phyloP scores from a whole-genome alignment of 2,329 filamentous ascomycete species.

The Westerdykella ornata region DNA sequence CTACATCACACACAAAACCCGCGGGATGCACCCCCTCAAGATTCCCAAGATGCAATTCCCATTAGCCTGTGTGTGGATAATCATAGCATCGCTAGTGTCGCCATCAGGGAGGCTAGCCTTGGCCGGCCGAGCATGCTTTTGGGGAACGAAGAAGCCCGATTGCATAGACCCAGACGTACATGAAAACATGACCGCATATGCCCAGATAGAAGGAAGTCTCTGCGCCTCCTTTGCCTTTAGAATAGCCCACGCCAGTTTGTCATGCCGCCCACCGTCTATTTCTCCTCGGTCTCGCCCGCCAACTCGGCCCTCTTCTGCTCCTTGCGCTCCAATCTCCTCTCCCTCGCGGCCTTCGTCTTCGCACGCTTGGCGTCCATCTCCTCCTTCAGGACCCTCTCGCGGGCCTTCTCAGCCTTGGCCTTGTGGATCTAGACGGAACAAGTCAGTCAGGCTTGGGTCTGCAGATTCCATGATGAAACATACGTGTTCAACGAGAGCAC shows the following conservation, averaged over 20 bases:
- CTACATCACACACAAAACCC: neutral
- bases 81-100: slow-evolving; percentile 26
- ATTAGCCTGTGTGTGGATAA: slow-evolving; percentile 32
- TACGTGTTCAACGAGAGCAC: slow-evolving; percentile 99
- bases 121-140: slow-evolving; percentile 30
- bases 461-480: slow-evolving; percentile 46
- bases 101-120: slow-evolving; percentile 28
- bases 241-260: slow-evolving; percentile 40
- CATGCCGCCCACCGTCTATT: slow-evolving; percentile 34
- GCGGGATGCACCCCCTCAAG: neutral
- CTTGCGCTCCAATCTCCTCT: slow-evolving; percentile 92
- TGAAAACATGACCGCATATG: slow-evolving; percentile 42
- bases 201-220: slow-evolving; percentile 37
- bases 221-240: slow-evolving; percentile 37
- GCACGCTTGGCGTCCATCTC: slow-evolving; percentile 99
- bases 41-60: slow-evolving; percentile 27
- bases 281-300: slow-evolving; percentile 59
- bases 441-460: slow-evolving; percentile 18
- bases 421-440: slow-evolving; percentile 76
- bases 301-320: slow-evolving; percentile 84
- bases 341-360: slow-evolving; percentile 99
- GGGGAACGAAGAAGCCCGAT: slow-evolving; percentile 32
- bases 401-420: slow-evolving; percentile 98
- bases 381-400: slow-evolving; percentile 93
- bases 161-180: slow-evolving; percentile 39